Conservation (phyloP, 208 protist genomes). For the Trypanosoma mega region DNA sequence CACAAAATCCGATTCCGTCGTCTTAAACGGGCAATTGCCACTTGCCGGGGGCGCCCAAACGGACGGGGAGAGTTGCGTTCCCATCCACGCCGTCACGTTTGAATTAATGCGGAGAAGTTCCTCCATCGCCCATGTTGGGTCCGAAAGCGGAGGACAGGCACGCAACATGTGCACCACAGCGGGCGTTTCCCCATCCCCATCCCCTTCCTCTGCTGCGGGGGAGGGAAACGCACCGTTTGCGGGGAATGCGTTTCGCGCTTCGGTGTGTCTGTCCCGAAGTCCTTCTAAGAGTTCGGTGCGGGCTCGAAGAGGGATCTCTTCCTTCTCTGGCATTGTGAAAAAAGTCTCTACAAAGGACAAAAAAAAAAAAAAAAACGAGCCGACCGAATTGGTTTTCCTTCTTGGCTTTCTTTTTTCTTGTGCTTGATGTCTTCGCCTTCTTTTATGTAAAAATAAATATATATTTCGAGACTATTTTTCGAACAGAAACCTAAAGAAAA, state of each 20-base stretch:
- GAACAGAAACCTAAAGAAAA: no score
- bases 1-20: constrained; percentile 37
- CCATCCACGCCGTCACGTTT: constrained; percentile 46
- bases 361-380: no score
- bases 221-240: neutral
- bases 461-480: no score
- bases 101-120: constrained; percentile 59
- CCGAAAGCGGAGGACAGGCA: constrained; percentile 36
- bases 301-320: constrained; percentile 1
- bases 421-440: no score
- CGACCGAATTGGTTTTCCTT: neutral
- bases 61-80: constrained; percentile 39
- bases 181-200: neutral
- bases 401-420: neutral
- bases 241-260: neutral
- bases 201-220: neutral
- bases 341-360: no score
- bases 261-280: constrained; percentile 12
- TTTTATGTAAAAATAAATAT: no score
- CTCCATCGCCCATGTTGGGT: constrained; percentile 85
- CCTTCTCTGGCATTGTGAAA: constrained; percentile 10
- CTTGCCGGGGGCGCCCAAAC: constrained; percentile 76
- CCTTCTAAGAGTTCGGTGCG: constrained; percentile 29
- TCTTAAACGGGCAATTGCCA: constrained; percentile 63
- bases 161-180: constrained; percentile 34